Percentiles rank a stretch among this genome's conserved stretches.
These are phyloP conservation scores for Nemania abortiva DNA, from an alignment of 2,329 filamentous ascomycete genomes.

Conservation along the genomic window DNA sequence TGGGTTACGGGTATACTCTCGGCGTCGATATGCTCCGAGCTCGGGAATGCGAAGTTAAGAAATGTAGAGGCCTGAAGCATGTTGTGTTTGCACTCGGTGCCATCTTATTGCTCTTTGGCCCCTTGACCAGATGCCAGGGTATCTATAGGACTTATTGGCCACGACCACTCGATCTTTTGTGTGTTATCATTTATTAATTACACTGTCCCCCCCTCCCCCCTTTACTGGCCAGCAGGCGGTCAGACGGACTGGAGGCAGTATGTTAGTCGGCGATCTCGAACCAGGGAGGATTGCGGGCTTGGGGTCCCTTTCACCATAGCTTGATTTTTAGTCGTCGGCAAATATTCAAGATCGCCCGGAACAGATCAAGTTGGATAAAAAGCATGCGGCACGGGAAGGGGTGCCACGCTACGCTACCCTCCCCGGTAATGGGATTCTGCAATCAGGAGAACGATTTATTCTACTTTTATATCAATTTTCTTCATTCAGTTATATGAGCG, in stretches of 20 bases:
- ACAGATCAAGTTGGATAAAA: slow-evolving; percentile 17
- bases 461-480: background rate
- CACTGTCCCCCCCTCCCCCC: too few relatives aligned
- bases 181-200: background rate
- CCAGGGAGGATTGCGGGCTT: slow-evolving; percentile 1
- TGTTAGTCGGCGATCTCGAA: background rate
- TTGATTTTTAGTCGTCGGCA: slow-evolving; percentile 12
- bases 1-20: background rate
- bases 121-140: background rate
- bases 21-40: background rate
- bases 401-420: slow-evolving; percentile 2
- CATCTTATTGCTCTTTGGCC: background rate
- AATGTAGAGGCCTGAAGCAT: background rate
- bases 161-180: background rate
- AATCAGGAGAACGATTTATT: background rate
- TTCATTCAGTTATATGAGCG: background rate
- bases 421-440: background rate
- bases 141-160: background rate
- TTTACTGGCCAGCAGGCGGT: background rate
- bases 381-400: background rate
- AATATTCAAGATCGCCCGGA: slow-evolving; percentile 18
- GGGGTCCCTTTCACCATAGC: slow-evolving; percentile 4
- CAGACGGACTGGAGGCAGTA: slow-evolving; percentile 4
- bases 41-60: background rate
- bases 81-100: background rate